Conservation (phyloP, 164 flowering plant species). For the Magnolia sinica region DNA sequence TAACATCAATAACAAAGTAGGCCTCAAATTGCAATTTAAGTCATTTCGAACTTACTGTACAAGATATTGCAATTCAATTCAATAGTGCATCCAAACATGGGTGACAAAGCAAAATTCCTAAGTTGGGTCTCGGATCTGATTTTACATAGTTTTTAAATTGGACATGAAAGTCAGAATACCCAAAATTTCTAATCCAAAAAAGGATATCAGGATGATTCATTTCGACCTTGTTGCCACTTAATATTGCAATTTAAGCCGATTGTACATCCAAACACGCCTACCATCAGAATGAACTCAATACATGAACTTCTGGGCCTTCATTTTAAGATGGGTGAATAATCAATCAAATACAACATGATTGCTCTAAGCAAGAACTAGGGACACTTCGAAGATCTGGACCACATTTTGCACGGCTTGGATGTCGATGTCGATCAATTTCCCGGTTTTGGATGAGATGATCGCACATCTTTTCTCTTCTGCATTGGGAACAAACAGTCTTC, state of each 20-base stretch:
- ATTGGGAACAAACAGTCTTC: constrained; percentile 56
- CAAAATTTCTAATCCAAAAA: neutral
- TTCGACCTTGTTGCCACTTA: neutral
- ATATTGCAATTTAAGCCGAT: no score
- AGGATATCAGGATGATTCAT: neutral
- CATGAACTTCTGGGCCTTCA: constrained; percentile 2
- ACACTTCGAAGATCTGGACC: constrained; percentile 41
- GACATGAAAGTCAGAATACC: neutral
- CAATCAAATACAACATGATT: neutral
- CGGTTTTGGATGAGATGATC: constrained; percentile 62
- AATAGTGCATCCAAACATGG: no score
- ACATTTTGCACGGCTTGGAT: constrained; percentile 56
- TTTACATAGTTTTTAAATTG: neutral
- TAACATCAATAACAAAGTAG: no score
- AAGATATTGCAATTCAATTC: no score
- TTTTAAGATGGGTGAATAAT: constrained; percentile 1
- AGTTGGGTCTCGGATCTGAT: no score
- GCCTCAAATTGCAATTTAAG: no score
- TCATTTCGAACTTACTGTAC: no score
- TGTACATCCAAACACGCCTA: neutral
- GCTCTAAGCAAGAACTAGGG: constrained; percentile 50
- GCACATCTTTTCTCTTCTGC: constrained; percentile 67
- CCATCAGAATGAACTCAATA: neutral
- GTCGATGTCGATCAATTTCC: constrained; percentile 61
- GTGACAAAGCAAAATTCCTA: no score